Evolutionary conservation across 371 early-diverging fungal genomes (phyloP).

Genomic region (Mucor racemosus): DNA sequence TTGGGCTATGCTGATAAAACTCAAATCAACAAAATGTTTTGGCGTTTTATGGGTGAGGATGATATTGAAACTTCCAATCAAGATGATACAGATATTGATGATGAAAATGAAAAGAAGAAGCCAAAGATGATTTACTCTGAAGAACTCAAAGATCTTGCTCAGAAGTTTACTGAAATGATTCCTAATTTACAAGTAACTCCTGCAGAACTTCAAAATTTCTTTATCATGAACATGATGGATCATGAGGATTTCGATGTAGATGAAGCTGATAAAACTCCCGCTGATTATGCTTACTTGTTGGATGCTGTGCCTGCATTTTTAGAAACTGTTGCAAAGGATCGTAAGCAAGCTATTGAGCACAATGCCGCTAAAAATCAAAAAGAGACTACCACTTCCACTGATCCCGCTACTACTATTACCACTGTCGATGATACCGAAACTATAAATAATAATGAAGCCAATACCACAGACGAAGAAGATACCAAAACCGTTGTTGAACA

Average conservation of each 20-base stretch:
- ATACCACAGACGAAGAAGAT: not conserved
- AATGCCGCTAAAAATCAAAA: not conserved
- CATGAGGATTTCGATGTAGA: constrained; percentile 16
- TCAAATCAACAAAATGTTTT: constrained; percentile 67
- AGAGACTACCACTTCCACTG: not conserved
- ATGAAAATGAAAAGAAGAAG: not conserved
- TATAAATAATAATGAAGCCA: not conserved
- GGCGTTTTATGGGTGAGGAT: constrained; percentile 40
- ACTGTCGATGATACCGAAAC: not conserved
- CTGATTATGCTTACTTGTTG: constrained; percentile 20
- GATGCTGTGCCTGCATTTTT: constrained; percentile 30
- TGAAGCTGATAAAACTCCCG: not conserved
- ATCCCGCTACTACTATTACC: not conserved
- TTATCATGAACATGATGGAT: constrained; percentile 36
- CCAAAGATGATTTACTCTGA: not conserved
- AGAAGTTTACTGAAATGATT: constrained; percentile 26
- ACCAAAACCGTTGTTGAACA: not conserved
- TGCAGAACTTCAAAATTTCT: constrained; percentile 54
- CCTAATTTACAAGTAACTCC: constrained; percentile 52
- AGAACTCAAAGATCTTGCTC: constrained; percentile 1
- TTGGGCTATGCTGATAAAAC: constrained; percentile 76
- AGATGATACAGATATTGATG: not conserved
- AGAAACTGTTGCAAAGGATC: constrained; percentile 27
- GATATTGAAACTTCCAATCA: not conserved
- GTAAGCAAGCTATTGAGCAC: constrained; percentile 28